Base-by-base conservation (phyloP, 345 rosid species). In the Lumnitzera racemosa region DNA sequence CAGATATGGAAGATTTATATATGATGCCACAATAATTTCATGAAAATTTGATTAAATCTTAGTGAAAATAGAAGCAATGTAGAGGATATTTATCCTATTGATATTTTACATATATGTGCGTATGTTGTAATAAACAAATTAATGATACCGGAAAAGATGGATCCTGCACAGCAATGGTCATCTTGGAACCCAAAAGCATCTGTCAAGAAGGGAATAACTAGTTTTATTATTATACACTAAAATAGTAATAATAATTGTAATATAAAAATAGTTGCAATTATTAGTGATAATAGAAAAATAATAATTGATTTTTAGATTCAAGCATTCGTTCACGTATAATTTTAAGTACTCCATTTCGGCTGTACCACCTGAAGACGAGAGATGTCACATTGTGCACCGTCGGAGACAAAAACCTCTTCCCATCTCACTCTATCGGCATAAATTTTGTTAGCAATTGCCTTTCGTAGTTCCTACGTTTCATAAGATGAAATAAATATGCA, bases 331-430 rank as follows among this genome's bases (percentile, higher is more conserved):
- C 31, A 27, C 3, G 31, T 27, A 36, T 36, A 36, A 5, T 36
- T 2, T 36, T 36, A 52, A 52, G 4, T 15, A 12, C 27, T 15
- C 4, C 25, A n/a, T 10, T 4, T 17, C 14, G 12, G 13, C 11
- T 20, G 20, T 14, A 3, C 16, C 51, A 76, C 85, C 82, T 77
- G 85, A 15, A 80, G 70, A 24, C 85, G 82, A 60, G 75, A 67
- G 54, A 80, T 77, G 61, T 80, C 85, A 31, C 78, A 57, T 49
- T 77, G 85, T 49, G 85, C 82, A 20, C 85, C 85, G 55, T 80
- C 85, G 5, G 85, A 80, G 47, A 80, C 63, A 54, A 80, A 80
- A 49, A 80, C 46, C 54, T 80, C 80, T 12, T 63, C 58, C 43
- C 65, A 63, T 53, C 65, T 61, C 9, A 77, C 49, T 1, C 80